A percentile compares a stretch with the other conserved stretches of the same genome.
phyloP scores from a whole-genome alignment of 2,329 filamentous ascomycete genomes.

The Daldinia sp. region DNA sequence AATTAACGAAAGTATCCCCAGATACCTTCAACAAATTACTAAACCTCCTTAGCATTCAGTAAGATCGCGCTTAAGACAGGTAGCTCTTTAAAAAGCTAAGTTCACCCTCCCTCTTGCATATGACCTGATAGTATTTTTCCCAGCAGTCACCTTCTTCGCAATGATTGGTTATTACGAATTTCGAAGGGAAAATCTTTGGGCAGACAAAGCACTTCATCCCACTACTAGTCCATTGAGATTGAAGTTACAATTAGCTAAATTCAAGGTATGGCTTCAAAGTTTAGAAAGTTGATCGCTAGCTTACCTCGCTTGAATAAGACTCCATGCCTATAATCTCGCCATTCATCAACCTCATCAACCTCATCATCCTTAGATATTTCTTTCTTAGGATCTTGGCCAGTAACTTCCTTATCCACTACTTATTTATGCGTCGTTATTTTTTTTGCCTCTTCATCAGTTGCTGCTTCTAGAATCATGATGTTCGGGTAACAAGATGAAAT shows the following conservation, averaged over 20 bases:
- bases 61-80: neutral
- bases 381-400: neutral
- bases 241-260: neutral
- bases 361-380: neutral
- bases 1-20: neutral
- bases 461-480: no score
- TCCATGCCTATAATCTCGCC: neutral
- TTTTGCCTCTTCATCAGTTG: neutral
- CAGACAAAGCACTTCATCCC: neutral
- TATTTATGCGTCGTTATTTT: neutral
- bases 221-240: neutral
- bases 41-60: neutral
- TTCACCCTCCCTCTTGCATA: neutral
- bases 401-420: neutral
- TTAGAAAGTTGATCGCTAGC: neutral
- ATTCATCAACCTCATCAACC: no score
- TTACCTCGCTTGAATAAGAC: neutral
- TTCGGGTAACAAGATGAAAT: neutral
- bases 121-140: neutral
- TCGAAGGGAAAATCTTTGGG: neutral
- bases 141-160: slow-evolving; percentile 5
- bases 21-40: neutral
- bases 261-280: neutral
- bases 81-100: neutral
- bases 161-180: neutral